A percentile compares a stretch with the other conserved stretches of the same genome.
phyloP scores from a whole-genome alignment of 352 stramenopile species.

The Pythium rhizo-oryzae region DNA sequence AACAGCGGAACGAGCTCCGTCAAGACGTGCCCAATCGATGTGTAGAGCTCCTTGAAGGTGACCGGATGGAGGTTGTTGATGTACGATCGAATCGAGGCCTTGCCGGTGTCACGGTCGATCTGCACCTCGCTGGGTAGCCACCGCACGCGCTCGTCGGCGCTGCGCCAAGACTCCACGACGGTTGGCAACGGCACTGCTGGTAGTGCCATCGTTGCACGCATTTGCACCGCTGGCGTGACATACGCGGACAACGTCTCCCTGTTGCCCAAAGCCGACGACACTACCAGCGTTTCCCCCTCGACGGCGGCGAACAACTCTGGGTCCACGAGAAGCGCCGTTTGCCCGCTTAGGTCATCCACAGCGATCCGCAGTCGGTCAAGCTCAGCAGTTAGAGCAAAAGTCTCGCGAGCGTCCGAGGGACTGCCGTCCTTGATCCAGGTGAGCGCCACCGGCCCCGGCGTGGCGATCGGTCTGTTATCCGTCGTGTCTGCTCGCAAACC shows the following conservation, averaged over 20 bases:
- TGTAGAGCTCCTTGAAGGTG: conserved; percentile 21
- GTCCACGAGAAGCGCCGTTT: background rate
- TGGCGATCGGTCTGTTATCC: too few species aligned
- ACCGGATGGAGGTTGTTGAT: conserved; percentile 45
- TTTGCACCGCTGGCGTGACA: background rate
- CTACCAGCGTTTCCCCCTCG: background rate
- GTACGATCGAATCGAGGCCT: conserved; percentile 28
- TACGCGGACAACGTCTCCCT: background rate
- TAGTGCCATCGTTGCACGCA: background rate
- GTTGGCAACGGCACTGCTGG: too few species aligned
- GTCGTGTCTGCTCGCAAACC: background rate
- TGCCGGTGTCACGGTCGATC: background rate
- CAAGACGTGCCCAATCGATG: conserved; percentile 29
- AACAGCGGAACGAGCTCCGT: conserved; percentile 32
- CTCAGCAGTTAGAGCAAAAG: background rate
- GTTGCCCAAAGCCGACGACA: background rate
- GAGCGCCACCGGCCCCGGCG: background rate
- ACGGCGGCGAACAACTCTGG: background rate
- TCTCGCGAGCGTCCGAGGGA: background rate
- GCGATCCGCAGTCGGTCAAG: background rate
- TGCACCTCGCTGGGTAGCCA: too few species aligned
- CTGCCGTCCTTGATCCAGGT: background rate
- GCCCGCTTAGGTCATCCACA: background rate
- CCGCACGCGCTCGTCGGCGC: too few species aligned
- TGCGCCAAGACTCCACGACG: too few species aligned